Evolutionary conservation across 2,329 filamentous ascomycete species (phyloP).

Genomic region (Claviceps lovelessii): DNA sequence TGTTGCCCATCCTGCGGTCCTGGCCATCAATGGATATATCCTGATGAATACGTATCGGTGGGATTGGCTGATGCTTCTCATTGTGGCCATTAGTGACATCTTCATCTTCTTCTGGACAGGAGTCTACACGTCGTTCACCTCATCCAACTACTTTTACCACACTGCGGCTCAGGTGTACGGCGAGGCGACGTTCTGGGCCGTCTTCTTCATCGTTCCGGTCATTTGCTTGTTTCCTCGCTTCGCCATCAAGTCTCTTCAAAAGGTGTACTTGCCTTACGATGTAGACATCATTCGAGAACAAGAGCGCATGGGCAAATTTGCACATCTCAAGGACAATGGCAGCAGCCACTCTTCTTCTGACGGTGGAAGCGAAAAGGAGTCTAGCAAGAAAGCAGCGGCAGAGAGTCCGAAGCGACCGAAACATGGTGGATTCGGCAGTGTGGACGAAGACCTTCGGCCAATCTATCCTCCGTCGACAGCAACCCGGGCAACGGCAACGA

Average conservation of each 20-base stretch:
- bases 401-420: constrained; percentile 43
- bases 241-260: constrained; percentile 72
- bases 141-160: constrained; percentile 51
- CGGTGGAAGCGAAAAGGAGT: constrained; percentile 23
- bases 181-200: constrained; percentile 74
- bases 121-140: constrained; percentile 50
- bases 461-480: constrained; percentile 89
- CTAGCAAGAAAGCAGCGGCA: constrained; percentile 33
- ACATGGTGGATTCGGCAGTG: constrained; percentile 45
- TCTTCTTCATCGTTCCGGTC: constrained; percentile 62
- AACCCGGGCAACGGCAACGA: constrained; percentile 47
- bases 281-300: constrained; percentile 95
- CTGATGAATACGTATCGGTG: constrained; percentile 93
- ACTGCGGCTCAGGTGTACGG: constrained; percentile 67
- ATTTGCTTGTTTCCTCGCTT: constrained; percentile 82
- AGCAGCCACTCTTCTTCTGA: constrained; percentile 12
- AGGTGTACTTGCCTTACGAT: constrained; percentile 85
- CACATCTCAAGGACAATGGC: constrained; percentile 41
- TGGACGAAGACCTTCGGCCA: constrained; percentile 77
- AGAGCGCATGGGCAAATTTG: constrained; percentile 68
- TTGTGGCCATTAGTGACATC: constrained; percentile 68
- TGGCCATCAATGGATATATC: constrained; percentile 88
- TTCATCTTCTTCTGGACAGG: constrained; percentile 95
- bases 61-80: constrained; percentile 89
- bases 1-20: constrained; percentile 67